Percentiles rank a stretch among this genome's conserved stretches.
Conservation (phyloP, 768 basidiomycete genomes). For the Neoboletus subvelutipes region DNA sequence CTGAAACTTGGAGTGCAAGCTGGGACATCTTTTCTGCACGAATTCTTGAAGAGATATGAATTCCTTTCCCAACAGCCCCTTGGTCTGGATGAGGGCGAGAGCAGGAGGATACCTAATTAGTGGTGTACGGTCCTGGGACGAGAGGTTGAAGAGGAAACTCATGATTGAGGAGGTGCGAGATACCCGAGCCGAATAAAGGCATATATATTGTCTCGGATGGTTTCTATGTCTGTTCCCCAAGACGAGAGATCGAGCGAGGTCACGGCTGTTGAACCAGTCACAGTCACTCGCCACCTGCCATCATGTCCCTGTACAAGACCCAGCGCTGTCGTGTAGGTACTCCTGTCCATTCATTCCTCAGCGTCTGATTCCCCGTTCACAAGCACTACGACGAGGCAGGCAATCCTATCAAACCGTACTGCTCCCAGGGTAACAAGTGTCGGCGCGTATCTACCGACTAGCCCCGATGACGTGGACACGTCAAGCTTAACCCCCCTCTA, state of each 20-base stretch:
- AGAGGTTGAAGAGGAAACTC: slow-evolving; percentile 19
- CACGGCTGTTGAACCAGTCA: slow-evolving; percentile 12
- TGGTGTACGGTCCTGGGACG: slow-evolving; percentile 13
- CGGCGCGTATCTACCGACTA: slow-evolving; percentile 38
- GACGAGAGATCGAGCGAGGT: neutral
- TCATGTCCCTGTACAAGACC: slow-evolving; percentile 42
- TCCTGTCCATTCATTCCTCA: slow-evolving; percentile 5
- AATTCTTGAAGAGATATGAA: slow-evolving; percentile 28
- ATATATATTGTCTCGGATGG: slow-evolving; percentile 9
- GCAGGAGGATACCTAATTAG: slow-evolving; percentile 22
- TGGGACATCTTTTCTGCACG: slow-evolving; percentile 33
- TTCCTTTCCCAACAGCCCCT: slow-evolving; percentile 5
- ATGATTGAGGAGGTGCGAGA: slow-evolving; percentile 8
- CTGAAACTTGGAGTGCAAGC: slow-evolving; percentile 26
- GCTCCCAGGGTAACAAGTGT: slow-evolving; percentile 48
- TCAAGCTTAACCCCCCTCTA: slow-evolving; percentile 16
- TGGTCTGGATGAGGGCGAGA: slow-evolving; percentile 22
- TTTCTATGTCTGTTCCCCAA: neutral
- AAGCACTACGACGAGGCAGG: slow-evolving; percentile 53
- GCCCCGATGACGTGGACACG: slow-evolving; percentile 5
- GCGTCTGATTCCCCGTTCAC: slow-evolving; percentile 16
- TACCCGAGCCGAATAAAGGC: neutral
- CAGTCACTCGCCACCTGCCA: slow-evolving; percentile 18
- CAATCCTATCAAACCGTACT: slow-evolving; percentile 40
- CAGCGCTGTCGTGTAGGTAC: slow-evolving; percentile 47